Evolutionary conservation across 2,329 filamentous ascomycete genomes (phyloP).

Genomic region (Bipolaris victoriae): DNA sequence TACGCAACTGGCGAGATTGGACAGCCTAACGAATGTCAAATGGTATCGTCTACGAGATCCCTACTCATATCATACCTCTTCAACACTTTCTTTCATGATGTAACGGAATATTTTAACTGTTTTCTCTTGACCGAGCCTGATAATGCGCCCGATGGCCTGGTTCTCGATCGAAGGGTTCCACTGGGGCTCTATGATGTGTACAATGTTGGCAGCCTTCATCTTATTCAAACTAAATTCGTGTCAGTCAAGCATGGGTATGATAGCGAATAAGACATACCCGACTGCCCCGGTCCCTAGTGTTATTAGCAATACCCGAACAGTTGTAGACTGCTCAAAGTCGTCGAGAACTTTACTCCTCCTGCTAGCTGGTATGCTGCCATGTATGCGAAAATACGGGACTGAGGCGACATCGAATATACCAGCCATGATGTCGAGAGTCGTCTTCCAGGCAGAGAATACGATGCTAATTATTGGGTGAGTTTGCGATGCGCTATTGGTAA

Average conservation of each 20-base stretch:
- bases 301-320: conserved; percentile 56
- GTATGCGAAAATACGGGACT: conserved; percentile 4
- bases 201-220: conserved; percentile 55
- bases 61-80: neutral
- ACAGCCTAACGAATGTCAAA: conserved; percentile 2
- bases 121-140: conserved; percentile 55
- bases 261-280: conserved; percentile 46
- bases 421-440: neutral
- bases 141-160: conserved; percentile 59
- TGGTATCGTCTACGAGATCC: neutral
- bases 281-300: conserved; percentile 60
- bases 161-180: conserved; percentile 62
- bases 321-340: conserved; percentile 41
- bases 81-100: conserved; percentile 48
- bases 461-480: neutral
- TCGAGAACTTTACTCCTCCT: conserved; percentile 48
- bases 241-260: neutral
- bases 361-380: conserved; percentile 1
- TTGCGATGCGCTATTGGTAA: neutral
- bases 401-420: neutral
- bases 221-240: conserved; percentile 49
- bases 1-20: conserved; percentile 11
- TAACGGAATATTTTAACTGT: conserved; percentile 57
- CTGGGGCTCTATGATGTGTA: conserved; percentile 61
- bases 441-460: conserved; percentile 1